Evolutionary conservation across 2,329 filamentous ascomycete genomes (phyloP).

Genomic region (Trematosphaeria pertusa): DNA sequence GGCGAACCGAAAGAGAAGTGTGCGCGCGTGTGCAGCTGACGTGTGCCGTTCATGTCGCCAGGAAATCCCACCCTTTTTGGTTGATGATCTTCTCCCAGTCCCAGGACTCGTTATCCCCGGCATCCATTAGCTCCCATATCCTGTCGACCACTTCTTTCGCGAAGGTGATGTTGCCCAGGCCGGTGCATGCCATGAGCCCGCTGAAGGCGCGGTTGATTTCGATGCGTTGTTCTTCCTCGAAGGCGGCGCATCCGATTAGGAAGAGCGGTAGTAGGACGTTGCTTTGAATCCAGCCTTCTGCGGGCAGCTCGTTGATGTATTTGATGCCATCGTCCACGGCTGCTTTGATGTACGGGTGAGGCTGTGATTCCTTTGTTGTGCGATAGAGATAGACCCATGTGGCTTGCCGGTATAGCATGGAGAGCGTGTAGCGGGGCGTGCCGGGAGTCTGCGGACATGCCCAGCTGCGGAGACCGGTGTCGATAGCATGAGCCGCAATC

Average conservation of each 20-base stretch:
- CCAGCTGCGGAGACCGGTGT: slow-evolving; percentile 77
- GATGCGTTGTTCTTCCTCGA: slow-evolving; percentile 61
- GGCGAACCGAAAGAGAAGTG: background rate
- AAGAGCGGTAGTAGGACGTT: slow-evolving; percentile 68
- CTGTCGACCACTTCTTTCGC: slow-evolving; percentile 63
- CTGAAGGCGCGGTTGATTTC: slow-evolving; percentile 62
- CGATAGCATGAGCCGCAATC: slow-evolving; percentile 76
- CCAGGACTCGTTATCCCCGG: slow-evolving; percentile 63
- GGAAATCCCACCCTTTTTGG: slow-evolving; percentile 65
- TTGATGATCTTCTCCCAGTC: slow-evolving; percentile 69
- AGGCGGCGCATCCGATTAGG: slow-evolving; percentile 67
- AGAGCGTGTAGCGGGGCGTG: slow-evolving; percentile 62
- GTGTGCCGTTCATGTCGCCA: slow-evolving; percentile 58
- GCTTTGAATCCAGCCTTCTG: slow-evolving; percentile 62
- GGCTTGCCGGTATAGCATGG: slow-evolving; percentile 67
- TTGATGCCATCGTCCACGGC: slow-evolving; percentile 65
- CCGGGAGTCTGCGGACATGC: slow-evolving; percentile 63
- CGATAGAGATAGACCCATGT: slow-evolving; percentile 70
- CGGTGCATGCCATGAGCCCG: slow-evolving; percentile 62
- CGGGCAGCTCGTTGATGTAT: slow-evolving; percentile 63
- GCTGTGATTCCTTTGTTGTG: slow-evolving; percentile 64
- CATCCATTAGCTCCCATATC: slow-evolving; percentile 68
- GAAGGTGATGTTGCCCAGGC: slow-evolving; percentile 64
- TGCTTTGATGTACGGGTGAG: slow-evolving; percentile 61
- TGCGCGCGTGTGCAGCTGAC: slow-evolving; percentile 7